phyloP scores from a whole-genome alignment of 1,139 yeast genomes.

The Saccharomyces hybrid region DNA sequence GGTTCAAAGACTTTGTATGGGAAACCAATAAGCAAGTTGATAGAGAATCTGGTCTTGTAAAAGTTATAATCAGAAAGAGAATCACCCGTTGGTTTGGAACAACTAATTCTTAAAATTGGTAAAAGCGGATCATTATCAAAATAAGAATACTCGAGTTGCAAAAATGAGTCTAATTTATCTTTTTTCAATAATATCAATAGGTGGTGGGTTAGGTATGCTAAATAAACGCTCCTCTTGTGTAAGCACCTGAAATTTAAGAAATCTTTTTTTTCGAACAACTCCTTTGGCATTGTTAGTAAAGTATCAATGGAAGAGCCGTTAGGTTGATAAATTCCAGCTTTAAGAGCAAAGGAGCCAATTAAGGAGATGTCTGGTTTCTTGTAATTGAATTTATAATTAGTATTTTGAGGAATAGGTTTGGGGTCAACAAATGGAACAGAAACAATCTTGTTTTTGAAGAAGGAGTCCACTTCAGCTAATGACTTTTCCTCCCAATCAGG shows the following conservation, averaged over 20 bases:
- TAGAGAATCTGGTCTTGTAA: conserved; percentile 59
- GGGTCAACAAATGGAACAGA: conserved; percentile 87
- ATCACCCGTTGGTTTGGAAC: conserved; percentile 21
- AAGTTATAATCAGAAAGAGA: conserved; percentile 42
- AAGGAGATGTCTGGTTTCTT: conserved; percentile 69
- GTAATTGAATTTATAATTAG: conserved; percentile 65
- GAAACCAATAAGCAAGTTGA: conserved; percentile 66
- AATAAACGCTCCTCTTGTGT: conserved; percentile 81
- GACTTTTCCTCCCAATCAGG: conserved; percentile 48
- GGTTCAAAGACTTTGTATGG: conserved; percentile 65
- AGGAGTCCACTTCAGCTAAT: conserved; percentile 46
- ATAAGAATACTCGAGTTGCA: conserved; percentile 50
- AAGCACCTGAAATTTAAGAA: conserved; percentile 82
- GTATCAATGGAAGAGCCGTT: conserved; percentile 68
- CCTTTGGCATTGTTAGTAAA: conserved; percentile 71
- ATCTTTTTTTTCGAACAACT: conserved; percentile 76
- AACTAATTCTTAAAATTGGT: conserved; percentile 53
- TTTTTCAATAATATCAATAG: conserved; percentile 49
- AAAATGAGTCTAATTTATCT: conserved; percentile 43
- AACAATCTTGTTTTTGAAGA: conserved; percentile 44
- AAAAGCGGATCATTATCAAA: conserved; percentile 59
- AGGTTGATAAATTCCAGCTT: conserved; percentile 63
- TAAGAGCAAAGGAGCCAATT: conserved; percentile 84
- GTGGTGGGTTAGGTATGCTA: conserved; percentile 67
- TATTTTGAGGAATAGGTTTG: conserved; percentile 51